Evolutionary conservation across 306 rosid genomes (phyloP).

Genomic region (Sechiopsis laciniata): DNA sequence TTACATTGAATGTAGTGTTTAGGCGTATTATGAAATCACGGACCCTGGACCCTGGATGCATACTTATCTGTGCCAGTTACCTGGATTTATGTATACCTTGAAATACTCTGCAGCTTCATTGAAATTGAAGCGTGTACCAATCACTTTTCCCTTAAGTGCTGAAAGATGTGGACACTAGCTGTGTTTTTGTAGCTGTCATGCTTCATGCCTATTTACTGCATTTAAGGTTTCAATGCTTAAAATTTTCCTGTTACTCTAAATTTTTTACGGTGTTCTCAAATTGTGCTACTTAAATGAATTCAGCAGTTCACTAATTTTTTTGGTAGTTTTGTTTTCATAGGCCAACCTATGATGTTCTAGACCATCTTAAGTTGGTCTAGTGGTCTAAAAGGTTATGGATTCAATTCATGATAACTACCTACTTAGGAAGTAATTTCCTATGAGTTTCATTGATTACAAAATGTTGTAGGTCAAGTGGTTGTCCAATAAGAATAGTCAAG

Average conservation of each 20-base stretch:
- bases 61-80: background rate
- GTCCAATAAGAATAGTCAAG: too few species aligned
- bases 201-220: background rate
- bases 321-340: too few species aligned
- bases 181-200: background rate
- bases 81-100: constrained; percentile 18
- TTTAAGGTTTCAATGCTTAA: background rate
- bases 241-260: background rate
- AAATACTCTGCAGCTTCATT: background rate
- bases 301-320: too few species aligned
- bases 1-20: background rate
- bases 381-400: too few species aligned
- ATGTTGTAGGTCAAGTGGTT: too few species aligned
- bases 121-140: background rate
- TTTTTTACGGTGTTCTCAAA: constrained; percentile 1
- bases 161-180: background rate
- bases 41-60: background rate
- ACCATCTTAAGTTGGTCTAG: too few species aligned
- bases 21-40: background rate
- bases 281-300: background rate
- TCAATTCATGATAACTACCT: too few species aligned
- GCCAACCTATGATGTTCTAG: too few species aligned
- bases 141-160: background rate
- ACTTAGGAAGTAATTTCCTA: too few species aligned
- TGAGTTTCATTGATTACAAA: too few species aligned